Conservation (phyloP, 768 basidiomycete genomes). For the Pseudohyphozyma bogoriensis region DNA sequence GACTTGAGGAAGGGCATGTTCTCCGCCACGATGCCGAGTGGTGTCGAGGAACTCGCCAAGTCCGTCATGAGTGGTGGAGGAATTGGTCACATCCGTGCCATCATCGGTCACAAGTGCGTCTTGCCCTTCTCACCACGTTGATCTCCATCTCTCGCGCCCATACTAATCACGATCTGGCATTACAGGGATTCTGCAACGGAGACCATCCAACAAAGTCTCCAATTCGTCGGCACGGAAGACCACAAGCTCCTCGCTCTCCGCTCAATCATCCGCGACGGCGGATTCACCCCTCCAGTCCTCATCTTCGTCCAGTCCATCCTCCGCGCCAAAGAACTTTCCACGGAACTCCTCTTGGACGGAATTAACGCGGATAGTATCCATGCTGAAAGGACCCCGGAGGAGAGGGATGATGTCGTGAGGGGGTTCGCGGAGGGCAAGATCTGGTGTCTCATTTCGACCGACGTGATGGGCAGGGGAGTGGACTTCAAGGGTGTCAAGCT, state of each 20-base stretch:
- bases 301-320: slow-evolving; percentile 81
- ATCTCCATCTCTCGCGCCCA: neutral
- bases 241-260: slow-evolving; percentile 89
- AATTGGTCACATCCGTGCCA: slow-evolving; percentile 70
- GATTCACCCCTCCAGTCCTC: slow-evolving; percentile 77
- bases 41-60: slow-evolving; percentile 77
- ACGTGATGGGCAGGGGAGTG: slow-evolving; percentile 96
- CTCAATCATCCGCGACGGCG: slow-evolving; percentile 56
- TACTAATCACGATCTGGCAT: neutral
- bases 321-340: slow-evolving; percentile 51
- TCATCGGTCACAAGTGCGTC: slow-evolving; percentile 90
- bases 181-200: slow-evolving; percentile 83
- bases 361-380: slow-evolving; percentile 78
- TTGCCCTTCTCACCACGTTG: neutral
- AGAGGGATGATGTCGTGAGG: slow-evolving; percentile 71
- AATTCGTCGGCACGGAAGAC: slow-evolving; percentile 82
- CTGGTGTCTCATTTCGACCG: slow-evolving; percentile 93
- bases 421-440: slow-evolving; percentile 81
- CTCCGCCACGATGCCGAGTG: slow-evolving; percentile 85
- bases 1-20: slow-evolving; percentile 77
- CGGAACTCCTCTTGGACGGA: slow-evolving; percentile 71
- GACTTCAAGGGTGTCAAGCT: slow-evolving; percentile 87
- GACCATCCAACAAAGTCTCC: slow-evolving; percentile 75
- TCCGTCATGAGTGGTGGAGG: slow-evolving; percentile 51
- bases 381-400: slow-evolving; percentile 75